Evolutionary conservation across 805 yeast species (phyloP), one percentile per base, ranked within the genome.

Genomic region (Priceomyces carsonii): DNA sequence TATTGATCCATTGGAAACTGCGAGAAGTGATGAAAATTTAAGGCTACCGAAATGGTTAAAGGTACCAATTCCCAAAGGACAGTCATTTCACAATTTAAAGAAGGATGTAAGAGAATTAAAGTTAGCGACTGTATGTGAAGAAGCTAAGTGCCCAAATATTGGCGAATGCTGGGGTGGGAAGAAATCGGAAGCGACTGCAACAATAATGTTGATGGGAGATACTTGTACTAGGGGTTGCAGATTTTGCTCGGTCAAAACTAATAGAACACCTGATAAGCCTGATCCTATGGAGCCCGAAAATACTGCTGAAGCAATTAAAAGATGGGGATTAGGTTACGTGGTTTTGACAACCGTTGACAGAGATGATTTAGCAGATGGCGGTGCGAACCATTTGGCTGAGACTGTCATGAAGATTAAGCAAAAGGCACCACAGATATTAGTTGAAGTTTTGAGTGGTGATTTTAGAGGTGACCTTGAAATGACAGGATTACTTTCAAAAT

Each of bases 121-220:
- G 45, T 69, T 93, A 33, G 84, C 96, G 23, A 93, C 99, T 0
- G 99, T 93, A 19, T 93, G 99, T 64, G 98, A 93, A 62, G 99
- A 93, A 55, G 99, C 99, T 4, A 83, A 93, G 55, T 93, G 99
- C 64, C 99, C 99, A n/a, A 93, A 93, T 59, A 93, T 93, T 43
- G 96, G 98, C 34, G 99, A 93, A 60, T 93, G 99, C 63, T 93
- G 99, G 99, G 98, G 99, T 37, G 99, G 99, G 19, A 79, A 82
- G 51, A 83, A 90, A 59, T 79, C 91, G 5, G 91, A 88, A 44
- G 97, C 99, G 3, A 88, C 96, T 6, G 96, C 96, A 5, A 93
- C 99, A 2, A 93, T 93, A 49, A 93, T 93, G 99, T 71, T 93
- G 39, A 74, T 93, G 76, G 99, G 99, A 43, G 99, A 93, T 53